Evolutionary conservation across 176 grass and related monocot species (phyloP), one percentile per base, ranked within the genome.

Genomic region (Carex pumila): DNA sequence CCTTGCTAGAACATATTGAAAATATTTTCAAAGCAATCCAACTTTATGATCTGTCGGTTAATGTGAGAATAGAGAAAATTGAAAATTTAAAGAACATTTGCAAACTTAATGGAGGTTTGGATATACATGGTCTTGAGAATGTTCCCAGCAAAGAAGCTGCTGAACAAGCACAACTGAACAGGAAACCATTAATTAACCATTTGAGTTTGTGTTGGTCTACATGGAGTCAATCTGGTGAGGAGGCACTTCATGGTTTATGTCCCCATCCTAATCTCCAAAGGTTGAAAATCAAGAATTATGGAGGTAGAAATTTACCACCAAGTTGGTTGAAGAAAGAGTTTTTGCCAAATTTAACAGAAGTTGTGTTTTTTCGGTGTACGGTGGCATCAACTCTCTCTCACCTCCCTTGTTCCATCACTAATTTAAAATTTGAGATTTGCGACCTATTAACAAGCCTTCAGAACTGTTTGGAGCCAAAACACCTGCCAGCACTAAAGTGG

Each of bases 191-290:
- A 37, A 14, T 67, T 67, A 15, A 67, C 12, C 5, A 3, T 15
- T 67, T 67, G 65, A 6, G 37, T 15, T 67, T 67, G 12, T 0
- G 0, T 4, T 67, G 65, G 65, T 45, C 3, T 4, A 37, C 0
- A 37, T 25, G 36, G 36, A 37, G 36, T 4, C 41, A 43, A 7
- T 7, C 41, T 43, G 41, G 41, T 43, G 25, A 70, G n/a, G 75
- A 65, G 61, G 59, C 81, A 12, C 85, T 86, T 53, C 25, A 81
- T 39, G 69, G 49, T 21, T 79, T 86, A 58, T 41, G 36, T 7
- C 85, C 85, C 2, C 85, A 86, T 34, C 9, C n/a, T 14, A 81
- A 80, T 66, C 37, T 86, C 21, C 56, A 57, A 43, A 8, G 5
- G 30, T 73, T 86, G 29, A 3, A 3, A 32, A 86, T 70, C 1